Conservation (phyloP, 192 early-diverging fungal genomes). For the Chytriomyces sp. region DNA sequence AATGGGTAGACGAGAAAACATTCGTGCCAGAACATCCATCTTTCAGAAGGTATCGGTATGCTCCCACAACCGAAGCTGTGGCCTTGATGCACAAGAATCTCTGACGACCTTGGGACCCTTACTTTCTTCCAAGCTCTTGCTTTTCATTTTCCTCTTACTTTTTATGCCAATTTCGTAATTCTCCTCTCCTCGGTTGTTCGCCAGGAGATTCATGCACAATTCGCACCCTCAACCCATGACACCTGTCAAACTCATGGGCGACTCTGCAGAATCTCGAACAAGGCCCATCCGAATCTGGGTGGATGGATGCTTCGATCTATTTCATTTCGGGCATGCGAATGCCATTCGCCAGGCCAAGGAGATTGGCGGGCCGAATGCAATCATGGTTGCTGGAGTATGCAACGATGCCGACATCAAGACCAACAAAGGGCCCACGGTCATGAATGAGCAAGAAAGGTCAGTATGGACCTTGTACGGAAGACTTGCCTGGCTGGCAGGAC, state of each 20-base stretch:
- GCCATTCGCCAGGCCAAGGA: conserved; percentile 91
- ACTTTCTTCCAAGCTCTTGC: too few species aligned
- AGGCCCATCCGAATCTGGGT: conserved; percentile 44
- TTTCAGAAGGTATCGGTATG: background rate
- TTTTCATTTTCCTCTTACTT: too few species aligned
- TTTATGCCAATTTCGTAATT: background rate
- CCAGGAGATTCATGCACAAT: background rate
- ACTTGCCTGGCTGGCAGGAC: background rate
- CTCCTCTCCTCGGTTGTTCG: background rate
- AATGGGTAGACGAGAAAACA: background rate
- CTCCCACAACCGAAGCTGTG: background rate
- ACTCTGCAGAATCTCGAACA: background rate
- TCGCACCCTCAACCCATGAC: too few species aligned
- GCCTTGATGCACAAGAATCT: conserved; percentile 2
- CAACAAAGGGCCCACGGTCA: conserved; percentile 96
- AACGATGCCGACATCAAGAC: conserved; percentile 88
- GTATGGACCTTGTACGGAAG: background rate
- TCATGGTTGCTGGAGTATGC: conserved; percentile 94
- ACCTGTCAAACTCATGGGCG: too few species aligned
- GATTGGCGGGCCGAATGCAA: conserved; percentile 76
- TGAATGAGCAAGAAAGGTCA: conserved; percentile 92
- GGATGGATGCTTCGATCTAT: conserved; percentile 97
- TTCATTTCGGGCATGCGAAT: conserved; percentile 92
- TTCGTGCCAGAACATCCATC: background rate
- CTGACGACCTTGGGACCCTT: too few species aligned